phyloP scores from a whole-genome alignment of 2,329 filamentous ascomycete genomes.

The Ophiocordyceps polyrhachis-furcata region DNA sequence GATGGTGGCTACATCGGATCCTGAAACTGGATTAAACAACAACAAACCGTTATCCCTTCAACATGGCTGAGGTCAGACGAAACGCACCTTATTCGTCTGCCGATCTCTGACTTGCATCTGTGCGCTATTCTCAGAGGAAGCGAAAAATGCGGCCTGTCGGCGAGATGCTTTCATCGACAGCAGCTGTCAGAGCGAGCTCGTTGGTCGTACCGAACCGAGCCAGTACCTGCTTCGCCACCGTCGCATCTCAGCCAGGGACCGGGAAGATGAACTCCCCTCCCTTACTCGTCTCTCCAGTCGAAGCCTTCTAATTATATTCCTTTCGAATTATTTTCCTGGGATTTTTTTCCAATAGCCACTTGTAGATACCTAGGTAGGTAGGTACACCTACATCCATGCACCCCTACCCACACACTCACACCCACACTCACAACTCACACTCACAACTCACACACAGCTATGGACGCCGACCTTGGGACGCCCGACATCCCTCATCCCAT shows the following conservation, averaged over 20 bases:
- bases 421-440: neutral
- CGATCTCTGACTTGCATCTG: constrained; percentile 7
- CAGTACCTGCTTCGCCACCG: constrained; percentile 4
- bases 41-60: neutral
- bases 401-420: neutral
- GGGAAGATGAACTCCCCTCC: neutral
- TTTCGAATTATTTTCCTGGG: too few species aligned
- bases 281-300: neutral
- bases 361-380: too few species aligned
- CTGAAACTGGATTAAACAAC: neutral
- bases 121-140: constrained; percentile 1
- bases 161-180: neutral
- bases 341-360: too few species aligned
- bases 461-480: neutral
- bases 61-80: constrained; percentile 1
- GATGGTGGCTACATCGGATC: neutral
- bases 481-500: neutral
- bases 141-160: neutral
- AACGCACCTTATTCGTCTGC: constrained; percentile 2
- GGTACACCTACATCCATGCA: neutral
- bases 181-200: neutral
- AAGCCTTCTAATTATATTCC: neutral
- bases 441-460: neutral
- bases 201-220: neutral
- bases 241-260: constrained; percentile 3